Percentiles rank a stretch among this genome's conserved stretches.
Conservation (phyloP, 371 early-diverging fungal genomes). For the Conidiobolus incongruus region DNA sequence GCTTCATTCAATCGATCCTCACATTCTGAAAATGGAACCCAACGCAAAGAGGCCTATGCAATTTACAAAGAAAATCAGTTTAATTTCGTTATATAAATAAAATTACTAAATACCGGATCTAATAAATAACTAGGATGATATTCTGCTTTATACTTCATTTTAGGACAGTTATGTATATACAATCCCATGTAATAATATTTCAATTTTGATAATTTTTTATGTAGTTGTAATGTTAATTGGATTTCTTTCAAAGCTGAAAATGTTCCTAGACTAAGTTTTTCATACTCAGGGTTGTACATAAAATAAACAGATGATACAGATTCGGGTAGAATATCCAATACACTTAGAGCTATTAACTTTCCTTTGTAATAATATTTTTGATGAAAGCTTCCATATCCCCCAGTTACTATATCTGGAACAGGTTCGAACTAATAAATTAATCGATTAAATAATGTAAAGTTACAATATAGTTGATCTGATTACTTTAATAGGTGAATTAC, state of each 20-base stretch:
- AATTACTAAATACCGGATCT: slow-evolving; percentile 26
- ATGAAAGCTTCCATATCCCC: slow-evolving; percentile 62
- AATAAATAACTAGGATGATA: slow-evolving; percentile 64
- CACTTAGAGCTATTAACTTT: slow-evolving; percentile 60
- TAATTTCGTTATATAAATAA: too few relatives aligned
- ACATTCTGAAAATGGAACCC: too few relatives aligned
- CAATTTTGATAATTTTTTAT: slow-evolving; percentile 10
- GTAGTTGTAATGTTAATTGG: slow-evolving; percentile 17
- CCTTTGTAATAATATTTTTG: slow-evolving; percentile 62
- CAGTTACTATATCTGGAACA: not conserved
- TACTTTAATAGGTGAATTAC: slow-evolving; percentile 45
- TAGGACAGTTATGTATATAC: slow-evolving; percentile 70
- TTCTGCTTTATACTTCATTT: slow-evolving; percentile 84
- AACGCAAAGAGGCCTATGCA: too few relatives aligned
- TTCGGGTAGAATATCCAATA: slow-evolving; percentile 70
- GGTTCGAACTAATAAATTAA: slow-evolving; percentile 2
- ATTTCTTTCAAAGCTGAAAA: slow-evolving; percentile 71
- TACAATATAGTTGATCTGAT: not conserved
- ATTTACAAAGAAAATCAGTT: too few relatives aligned
- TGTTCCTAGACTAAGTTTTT: slow-evolving; percentile 49
- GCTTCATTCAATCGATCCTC: too few relatives aligned
- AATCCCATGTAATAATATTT: slow-evolving; percentile 79
- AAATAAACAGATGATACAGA: slow-evolving; percentile 87
- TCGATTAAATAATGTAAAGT: not conserved
- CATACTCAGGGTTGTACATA: slow-evolving; percentile 69